Evolutionary conservation across 768 basidiomycete species (phyloP), one percentile per base, ranked within the genome.

Genomic region (Suillus plorans): DNA sequence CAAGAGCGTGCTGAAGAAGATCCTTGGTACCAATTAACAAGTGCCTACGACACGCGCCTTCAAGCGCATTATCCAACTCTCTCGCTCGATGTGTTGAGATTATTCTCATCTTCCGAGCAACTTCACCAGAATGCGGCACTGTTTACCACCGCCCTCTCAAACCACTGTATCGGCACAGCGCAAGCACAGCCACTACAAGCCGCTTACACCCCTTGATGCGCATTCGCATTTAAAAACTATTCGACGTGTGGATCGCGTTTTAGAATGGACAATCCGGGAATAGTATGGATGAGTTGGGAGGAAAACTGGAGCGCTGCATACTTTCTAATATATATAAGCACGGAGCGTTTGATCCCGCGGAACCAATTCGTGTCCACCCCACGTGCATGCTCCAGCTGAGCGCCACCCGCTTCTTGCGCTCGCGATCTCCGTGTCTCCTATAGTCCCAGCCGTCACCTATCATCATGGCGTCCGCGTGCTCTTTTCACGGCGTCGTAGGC

Each of bases 1-100:
- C 20, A 57, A 57, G n/a, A 57, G 14, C 56, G 36, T n/a, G n/a
- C 14, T 57, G 56, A 57, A 57, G 56, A 57, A 57, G 56, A 57
- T 57, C 13, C 39, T 57, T 8, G 36, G 56, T 57, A 14, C 36
- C 56, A 57, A 57, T 7, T 57, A 25, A 47, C 36, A 22, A 22
- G 34, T 22, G 3, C 22, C 36, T 22, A 37, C 36, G 22, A 8
- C 36, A 22, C 36, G n/a, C 56, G 34, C 34, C 12, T 56, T 56
- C n/a, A 14, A n/a, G 55, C 55, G 13, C 36, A 22, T 56, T 56
- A 56, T 37, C 13, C 34, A n/a, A 36, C 34, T 7, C 56, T 39
- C 56, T 57, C 13, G 13, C n/a, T 57, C 13, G 56, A 57, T 39
- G 56, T 16, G 56, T 37, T 13, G 36, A 39, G n/a, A 37, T 57